Percentiles rank a stretch among this genome's conserved stretches.
phyloP scores from a whole-genome alignment of 2,329 filamentous ascomycete species.

The Xylariaceae sp. region DNA sequence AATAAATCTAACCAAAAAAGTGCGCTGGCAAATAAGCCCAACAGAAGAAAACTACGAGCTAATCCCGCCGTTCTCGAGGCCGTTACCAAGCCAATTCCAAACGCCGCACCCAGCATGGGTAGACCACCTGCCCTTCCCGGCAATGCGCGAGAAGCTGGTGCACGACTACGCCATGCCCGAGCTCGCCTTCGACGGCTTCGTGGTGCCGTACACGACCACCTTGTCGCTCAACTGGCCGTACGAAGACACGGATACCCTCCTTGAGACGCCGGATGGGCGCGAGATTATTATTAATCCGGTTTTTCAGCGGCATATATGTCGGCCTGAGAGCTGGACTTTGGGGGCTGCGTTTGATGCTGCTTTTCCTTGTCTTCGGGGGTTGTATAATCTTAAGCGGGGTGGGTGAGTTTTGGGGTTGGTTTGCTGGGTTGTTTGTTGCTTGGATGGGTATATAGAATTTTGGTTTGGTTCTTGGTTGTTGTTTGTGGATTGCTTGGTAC shows the following conservation, averaged over 20 bases:
- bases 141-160: slow-evolving; percentile 58
- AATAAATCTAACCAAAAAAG: not conserved
- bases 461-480: too few species aligned
- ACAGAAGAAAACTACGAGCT: slow-evolving; percentile 75
- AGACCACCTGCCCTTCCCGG: slow-evolving; percentile 75
- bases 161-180: slow-evolving; percentile 36
- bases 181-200: slow-evolving; percentile 74
- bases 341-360: slow-evolving; percentile 63
- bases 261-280: slow-evolving; percentile 53
- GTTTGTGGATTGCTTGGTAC: too few species aligned
- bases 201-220: slow-evolving; percentile 74
- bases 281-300: slow-evolving; percentile 80
- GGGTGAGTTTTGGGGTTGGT: not conserved
- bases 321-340: slow-evolving; percentile 76
- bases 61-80: slow-evolving; percentile 68
- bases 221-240: slow-evolving; percentile 82
- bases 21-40: slow-evolving; percentile 80
- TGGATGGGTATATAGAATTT: too few species aligned
- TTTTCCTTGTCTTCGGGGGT: slow-evolving; percentile 55
- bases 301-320: slow-evolving; percentile 74
- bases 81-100: slow-evolving; percentile 62
- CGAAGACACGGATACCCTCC: slow-evolving; percentile 64
- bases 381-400: slow-evolving; percentile 37
- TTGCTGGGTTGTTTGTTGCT: too few species aligned
- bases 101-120: slow-evolving; percentile 75